These are phyloP conservation scores for Tagetes erecta DNA, from an alignment of 129 eudicot species.

Conservation along the genomic window DNA sequence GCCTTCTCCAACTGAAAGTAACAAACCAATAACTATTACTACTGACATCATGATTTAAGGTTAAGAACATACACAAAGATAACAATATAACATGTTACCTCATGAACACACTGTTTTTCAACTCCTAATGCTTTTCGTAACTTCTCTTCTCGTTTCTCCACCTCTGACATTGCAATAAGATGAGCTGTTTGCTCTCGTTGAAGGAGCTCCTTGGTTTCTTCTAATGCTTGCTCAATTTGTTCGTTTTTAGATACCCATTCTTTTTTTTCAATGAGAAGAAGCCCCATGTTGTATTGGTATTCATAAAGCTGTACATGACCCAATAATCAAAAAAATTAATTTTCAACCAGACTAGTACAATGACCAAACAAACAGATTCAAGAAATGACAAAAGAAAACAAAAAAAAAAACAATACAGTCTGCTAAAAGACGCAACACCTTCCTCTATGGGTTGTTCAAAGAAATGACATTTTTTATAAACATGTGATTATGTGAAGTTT, in stretches of 20 bases:
- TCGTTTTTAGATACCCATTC: slow-evolving; percentile 74
- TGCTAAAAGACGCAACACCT: not conserved
- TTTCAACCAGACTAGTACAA: slow-evolving; percentile 9
- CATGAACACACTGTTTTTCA: slow-evolving; percentile 82
- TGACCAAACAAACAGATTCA: slow-evolving; percentile 12
- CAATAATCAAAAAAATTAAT: slow-evolving; percentile 22
- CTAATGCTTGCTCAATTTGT: slow-evolving; percentile 32
- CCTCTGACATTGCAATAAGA: no score
- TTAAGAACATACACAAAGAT: slow-evolving; percentile 14
- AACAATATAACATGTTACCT: slow-evolving; percentile 47
- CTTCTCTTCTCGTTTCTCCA: slow-evolving; percentile 73
- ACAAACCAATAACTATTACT: slow-evolving; percentile 21
- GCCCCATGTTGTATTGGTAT: slow-evolving; percentile 98
- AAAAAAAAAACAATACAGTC: not conserved
- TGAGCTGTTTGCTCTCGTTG: no score
- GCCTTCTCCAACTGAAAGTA: slow-evolving; percentile 85
- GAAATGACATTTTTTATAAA: not conserved
- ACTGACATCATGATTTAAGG: slow-evolving; percentile 5
- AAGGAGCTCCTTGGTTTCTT: no score
- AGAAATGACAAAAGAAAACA: slow-evolving; percentile 1
- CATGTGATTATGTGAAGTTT: not conserved
- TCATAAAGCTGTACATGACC: slow-evolving; percentile 72
- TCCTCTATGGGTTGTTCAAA: slow-evolving; percentile 10
- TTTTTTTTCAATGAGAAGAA: slow-evolving; percentile 90
- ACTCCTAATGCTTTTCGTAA: slow-evolving; percentile 89